Evolutionary conservation across 768 basidiomycete genomes (phyloP).

Genomic region (Pholiota conissans): DNA sequence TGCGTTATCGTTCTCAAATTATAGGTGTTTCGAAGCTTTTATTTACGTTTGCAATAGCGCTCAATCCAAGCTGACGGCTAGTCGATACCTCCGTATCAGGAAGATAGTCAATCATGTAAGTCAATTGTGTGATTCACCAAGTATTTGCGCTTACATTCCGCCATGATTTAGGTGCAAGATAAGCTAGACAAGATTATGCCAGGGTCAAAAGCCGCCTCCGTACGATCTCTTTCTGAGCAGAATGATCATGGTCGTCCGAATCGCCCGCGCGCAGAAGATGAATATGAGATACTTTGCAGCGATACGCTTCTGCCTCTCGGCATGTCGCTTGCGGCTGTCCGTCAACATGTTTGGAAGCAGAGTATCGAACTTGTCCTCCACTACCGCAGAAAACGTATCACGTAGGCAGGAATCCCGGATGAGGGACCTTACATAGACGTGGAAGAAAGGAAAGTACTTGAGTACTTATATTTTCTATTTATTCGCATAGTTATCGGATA

Average conservation of each 20-base stretch:
- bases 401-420: too few relatives aligned
- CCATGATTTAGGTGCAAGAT: constrained; percentile 76
- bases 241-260: constrained; percentile 16
- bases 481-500: too few relatives aligned
- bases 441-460: too few relatives aligned
- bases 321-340: constrained; percentile 89
- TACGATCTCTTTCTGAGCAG: constrained; percentile 39
- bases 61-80: constrained; percentile 88
- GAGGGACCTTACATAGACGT: too few relatives aligned
- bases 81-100: constrained; percentile 77
- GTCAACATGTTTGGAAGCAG: constrained; percentile 88
- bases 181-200: constrained; percentile 64
- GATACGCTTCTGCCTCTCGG: constrained; percentile 78
- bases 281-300: constrained; percentile 88
- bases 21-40: background rate
- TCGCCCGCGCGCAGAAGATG: constrained; percentile 53
- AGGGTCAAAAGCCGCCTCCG: constrained; percentile 26
- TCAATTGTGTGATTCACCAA: background rate
- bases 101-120: constrained; percentile 84
- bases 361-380: constrained; percentile 71
- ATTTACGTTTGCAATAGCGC: constrained; percentile 38
- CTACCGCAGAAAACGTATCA: constrained; percentile 53
- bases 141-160: background rate
- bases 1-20: constrained; percentile 38
- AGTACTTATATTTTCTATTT: too few relatives aligned